These are phyloP conservation scores for Zopfia rhizophila DNA, from an alignment of 2,329 filamentous ascomycete species.

Conservation along the genomic window DNA sequence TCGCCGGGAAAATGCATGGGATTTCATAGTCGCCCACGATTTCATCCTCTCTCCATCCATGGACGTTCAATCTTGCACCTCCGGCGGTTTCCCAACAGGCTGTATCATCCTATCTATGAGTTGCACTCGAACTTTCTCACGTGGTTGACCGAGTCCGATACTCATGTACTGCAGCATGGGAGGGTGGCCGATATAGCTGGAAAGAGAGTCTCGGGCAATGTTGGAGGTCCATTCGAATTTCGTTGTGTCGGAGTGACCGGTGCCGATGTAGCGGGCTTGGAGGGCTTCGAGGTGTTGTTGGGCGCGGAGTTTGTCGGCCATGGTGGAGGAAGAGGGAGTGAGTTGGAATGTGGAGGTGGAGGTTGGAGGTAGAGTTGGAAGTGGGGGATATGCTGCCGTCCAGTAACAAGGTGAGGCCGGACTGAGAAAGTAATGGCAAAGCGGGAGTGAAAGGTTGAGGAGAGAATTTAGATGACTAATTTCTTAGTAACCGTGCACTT, in stretches of 20 bases:
- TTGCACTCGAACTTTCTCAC: slow-evolving; percentile 80
- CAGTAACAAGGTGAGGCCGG: too few species aligned
- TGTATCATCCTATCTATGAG: slow-evolving; percentile 80
- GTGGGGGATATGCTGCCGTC: too few species aligned
- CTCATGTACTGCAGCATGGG: slow-evolving; percentile 89
- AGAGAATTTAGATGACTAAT: too few species aligned
- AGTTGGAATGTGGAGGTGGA: neutral
- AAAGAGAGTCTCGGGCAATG: slow-evolving; percentile 91
- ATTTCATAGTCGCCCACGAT: too few species aligned
- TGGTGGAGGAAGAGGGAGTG: slow-evolving; percentile 24
- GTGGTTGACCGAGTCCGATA: slow-evolving; percentile 85
- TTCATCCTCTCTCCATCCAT: slow-evolving; percentile 18
- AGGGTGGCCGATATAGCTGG: slow-evolving; percentile 89
- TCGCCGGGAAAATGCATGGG: too few species aligned
- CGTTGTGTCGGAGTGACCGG: slow-evolving; percentile 94
- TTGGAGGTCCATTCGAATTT: slow-evolving; percentile 98
- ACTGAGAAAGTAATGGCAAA: too few species aligned
- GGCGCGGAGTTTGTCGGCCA: slow-evolving; percentile 96
- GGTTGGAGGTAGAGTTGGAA: neutral
- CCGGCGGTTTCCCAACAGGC: slow-evolving; percentile 73
- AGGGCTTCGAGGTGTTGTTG: slow-evolving; percentile 98
- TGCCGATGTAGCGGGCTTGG: slow-evolving; percentile 94
- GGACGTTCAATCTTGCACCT: too few species aligned
- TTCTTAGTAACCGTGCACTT: too few species aligned
- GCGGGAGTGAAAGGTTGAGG: too few species aligned